A percentile compares a stretch with the other conserved stretches of the same genome.
phyloP scores from a whole-genome alignment of 2,329 filamentous ascomycete species.

The Diaporthe vexans region DNA sequence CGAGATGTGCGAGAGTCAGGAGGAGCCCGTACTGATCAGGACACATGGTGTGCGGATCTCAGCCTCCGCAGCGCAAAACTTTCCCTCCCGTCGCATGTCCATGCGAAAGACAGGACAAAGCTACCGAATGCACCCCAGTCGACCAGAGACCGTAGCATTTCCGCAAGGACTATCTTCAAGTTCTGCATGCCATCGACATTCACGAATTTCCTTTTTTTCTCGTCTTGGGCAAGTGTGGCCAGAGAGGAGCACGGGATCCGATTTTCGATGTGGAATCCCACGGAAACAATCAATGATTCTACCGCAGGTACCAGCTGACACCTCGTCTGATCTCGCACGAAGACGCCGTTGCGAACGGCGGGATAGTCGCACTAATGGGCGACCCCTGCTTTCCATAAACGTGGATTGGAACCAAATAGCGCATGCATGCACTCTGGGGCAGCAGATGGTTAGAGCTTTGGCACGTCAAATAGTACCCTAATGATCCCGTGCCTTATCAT shows the following conservation, averaged over 20 bases:
- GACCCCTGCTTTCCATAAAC: neutral
- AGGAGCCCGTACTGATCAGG: neutral
- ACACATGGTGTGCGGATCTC: neutral
- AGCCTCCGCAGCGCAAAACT: neutral
- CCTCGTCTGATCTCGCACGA: neutral
- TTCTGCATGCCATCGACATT: no score
- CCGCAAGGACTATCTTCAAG: neutral
- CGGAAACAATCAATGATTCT: no score
- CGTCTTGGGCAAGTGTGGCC: no score
- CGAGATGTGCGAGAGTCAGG: neutral
- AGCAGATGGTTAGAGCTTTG: neutral
- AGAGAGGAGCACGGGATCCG: neutral
- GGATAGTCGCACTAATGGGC: neutral
- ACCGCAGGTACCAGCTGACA: no score
- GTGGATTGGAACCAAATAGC: neutral
- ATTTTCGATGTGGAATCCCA: neutral
- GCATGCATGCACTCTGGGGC: no score
- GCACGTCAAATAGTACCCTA: neutral
- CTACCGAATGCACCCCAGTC: neutral
- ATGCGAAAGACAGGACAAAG: neutral
- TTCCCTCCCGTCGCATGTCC: neutral
- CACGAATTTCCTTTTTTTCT: no score
- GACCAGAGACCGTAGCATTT: neutral
- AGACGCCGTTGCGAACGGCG: no score
- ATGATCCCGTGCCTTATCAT: neutral